Conservation (phyloP, 1,284 basidiomycete genomes). For the Moniliella sp. region DNA sequence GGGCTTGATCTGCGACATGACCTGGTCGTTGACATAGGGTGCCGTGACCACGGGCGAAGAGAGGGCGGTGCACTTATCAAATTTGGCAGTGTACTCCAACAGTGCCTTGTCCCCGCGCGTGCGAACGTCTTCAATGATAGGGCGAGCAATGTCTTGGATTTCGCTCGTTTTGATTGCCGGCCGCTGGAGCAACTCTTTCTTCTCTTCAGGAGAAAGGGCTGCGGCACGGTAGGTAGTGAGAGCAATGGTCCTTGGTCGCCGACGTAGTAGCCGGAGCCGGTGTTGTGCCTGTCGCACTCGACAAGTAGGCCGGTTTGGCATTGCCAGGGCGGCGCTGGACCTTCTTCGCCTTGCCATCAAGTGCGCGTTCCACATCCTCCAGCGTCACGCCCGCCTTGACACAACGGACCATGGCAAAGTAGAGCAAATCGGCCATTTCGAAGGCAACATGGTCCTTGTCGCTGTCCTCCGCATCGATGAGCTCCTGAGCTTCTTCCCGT, state of each 20-base stretch:
- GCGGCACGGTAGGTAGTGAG: conserved; percentile 13
- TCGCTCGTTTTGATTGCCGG: conserved; percentile 78
- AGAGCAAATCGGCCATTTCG: conserved; percentile 83
- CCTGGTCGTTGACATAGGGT: conserved; percentile 39
- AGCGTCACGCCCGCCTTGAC: conserved; percentile 61
- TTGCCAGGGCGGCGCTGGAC: conserved; percentile 72
- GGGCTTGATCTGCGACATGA: conserved; percentile 20
- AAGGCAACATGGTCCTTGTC: conserved; percentile 60
- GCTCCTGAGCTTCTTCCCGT: conserved; percentile 91
- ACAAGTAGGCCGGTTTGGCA: conserved; percentile 66
- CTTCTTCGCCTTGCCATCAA: conserved; percentile 69
- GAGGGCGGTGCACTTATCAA: conserved; percentile 48
- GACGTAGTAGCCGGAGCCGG: no score
- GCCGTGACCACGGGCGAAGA: conserved; percentile 33
- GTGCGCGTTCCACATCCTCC: conserved; percentile 59
- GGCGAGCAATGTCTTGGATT: conserved; percentile 83
- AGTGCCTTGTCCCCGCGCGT: conserved; percentile 65
- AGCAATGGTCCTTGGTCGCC: no score
- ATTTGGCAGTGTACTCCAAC: conserved; percentile 71
- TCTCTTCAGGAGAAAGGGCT: conserved; percentile 41
- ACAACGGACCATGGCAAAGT: conserved; percentile 77
- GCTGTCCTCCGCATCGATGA: conserved; percentile 59
- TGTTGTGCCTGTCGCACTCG: no score
- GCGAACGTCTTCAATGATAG: conserved; percentile 75
- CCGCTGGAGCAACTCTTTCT: conserved; percentile 54